These are phyloP conservation scores for Plasmodium cynomolgi DNA, from an alignment of 169 alveolate species.

Conservation along the genomic window DNA sequence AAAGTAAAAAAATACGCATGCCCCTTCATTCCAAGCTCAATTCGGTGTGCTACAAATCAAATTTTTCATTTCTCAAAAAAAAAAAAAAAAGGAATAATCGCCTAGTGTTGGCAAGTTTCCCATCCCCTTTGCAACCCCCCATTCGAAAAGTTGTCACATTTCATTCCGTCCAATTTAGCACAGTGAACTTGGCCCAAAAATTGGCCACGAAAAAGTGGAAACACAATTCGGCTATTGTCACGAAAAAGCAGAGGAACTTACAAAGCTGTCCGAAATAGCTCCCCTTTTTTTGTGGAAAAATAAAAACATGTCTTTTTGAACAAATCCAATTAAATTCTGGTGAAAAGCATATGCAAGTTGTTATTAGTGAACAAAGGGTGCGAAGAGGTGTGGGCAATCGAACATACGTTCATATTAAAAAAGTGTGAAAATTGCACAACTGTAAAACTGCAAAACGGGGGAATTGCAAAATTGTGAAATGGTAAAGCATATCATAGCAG, in stretches of 20 bases:
- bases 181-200: not conserved
- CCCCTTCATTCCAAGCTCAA: not conserved
- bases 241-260: not conserved
- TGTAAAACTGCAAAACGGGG: not conserved
- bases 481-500: not conserved
- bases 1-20: not conserved
- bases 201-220: not conserved
- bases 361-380: not conserved
- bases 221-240: not conserved
- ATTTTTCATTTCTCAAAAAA: not conserved
- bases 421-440: not conserved
- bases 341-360: not conserved
- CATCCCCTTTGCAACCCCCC: not conserved
- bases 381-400: not conserved
- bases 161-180: not conserved
- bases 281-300: not conserved
- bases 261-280: not conserved
- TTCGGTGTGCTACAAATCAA: not conserved
- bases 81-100: not conserved
- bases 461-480: not conserved
- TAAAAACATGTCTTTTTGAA: constrained; percentile 6
- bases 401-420: not conserved
- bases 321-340: not conserved
- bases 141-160: not conserved
- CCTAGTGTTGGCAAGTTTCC: not conserved